A percentile compares a stretch with the other conserved stretches of the same genome.
phyloP scores from a whole-genome alignment of 306 rosid genomes.

The Senna siamea region DNA sequence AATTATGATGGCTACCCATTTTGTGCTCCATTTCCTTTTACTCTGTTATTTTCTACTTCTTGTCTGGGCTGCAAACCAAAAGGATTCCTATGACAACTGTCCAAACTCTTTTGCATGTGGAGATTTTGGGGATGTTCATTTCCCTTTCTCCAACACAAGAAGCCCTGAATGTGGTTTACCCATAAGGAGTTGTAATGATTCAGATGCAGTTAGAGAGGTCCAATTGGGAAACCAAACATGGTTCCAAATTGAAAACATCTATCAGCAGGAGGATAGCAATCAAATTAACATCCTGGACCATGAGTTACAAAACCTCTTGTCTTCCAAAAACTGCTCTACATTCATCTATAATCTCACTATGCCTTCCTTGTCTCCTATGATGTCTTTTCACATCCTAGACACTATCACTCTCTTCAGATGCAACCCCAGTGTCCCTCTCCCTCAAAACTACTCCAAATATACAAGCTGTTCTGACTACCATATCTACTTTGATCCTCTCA shows the following conservation, averaged over 20 bases:
- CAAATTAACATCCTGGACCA: too few relatives aligned
- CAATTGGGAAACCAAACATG: too few relatives aligned
- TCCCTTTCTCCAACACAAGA: neutral
- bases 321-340: too few relatives aligned
- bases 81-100: neutral
- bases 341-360: too few relatives aligned
- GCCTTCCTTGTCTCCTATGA: too few relatives aligned
- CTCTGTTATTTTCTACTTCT: neutral
- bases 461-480: neutral
- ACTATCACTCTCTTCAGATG: too few relatives aligned
- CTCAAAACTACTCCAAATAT: neutral
- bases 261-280: too few relatives aligned
- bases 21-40: neutral
- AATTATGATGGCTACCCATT: neutral
- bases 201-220: too few relatives aligned
- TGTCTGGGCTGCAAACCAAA: neutral
- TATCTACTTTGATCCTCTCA: neutral
- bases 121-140: neutral
- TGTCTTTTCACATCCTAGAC: too few relatives aligned
- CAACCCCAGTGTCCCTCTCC: too few relatives aligned
- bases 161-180: neutral
- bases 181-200: neutral
- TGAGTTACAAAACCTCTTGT: too few relatives aligned
- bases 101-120: neutral
- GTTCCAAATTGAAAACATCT: too few relatives aligned